phyloP scores from a whole-genome alignment of 2,329 filamentous ascomycete species.

The Fusarium bactridioides region DNA sequence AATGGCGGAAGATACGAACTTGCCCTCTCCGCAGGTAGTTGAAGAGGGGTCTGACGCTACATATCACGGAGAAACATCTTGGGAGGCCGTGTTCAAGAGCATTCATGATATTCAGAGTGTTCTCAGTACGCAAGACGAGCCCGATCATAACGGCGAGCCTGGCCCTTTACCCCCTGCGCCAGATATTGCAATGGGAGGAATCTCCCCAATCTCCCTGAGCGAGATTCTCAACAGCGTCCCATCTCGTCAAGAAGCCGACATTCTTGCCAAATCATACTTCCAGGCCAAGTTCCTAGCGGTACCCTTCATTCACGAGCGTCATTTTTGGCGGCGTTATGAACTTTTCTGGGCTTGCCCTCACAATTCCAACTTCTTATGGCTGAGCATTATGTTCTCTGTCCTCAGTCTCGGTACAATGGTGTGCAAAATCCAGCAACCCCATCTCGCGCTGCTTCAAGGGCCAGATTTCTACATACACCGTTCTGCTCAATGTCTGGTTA shows the following conservation, averaged over 20 bases:
- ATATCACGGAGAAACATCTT: constrained; percentile 52
- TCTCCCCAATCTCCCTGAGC: constrained; percentile 39
- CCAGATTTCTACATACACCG: constrained; percentile 47
- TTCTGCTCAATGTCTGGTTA: constrained; percentile 56
- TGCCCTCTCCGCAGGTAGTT: neutral
- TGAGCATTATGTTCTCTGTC: constrained; percentile 60
- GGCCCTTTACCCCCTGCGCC: constrained; percentile 25
- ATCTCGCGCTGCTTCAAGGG: constrained; percentile 27
- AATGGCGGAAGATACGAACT: neutral
- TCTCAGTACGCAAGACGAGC: constrained; percentile 38
- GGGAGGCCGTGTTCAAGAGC: constrained; percentile 52
- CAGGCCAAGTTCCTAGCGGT: constrained; percentile 49
- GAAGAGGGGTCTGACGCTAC: constrained; percentile 24
- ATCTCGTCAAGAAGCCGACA: constrained; percentile 48
- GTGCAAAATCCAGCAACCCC: constrained; percentile 42
- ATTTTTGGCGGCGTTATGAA: constrained; percentile 59
- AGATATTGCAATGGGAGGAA: constrained; percentile 47
- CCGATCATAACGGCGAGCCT: neutral
- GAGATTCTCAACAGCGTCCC: constrained; percentile 49
- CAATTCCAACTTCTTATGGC: constrained; percentile 55
- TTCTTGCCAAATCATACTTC: constrained; percentile 50
- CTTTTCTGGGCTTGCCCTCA: constrained; percentile 55
- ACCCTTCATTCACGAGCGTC: constrained; percentile 50
- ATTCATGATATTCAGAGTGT: constrained; percentile 52
- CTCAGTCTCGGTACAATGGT: constrained; percentile 52